A percentile compares a stretch with the other conserved stretches of the same genome.
Evolutionary conservation across 257 asterid genomes (phyloP).

Genomic region (Voacanga thouarsii): DNA sequence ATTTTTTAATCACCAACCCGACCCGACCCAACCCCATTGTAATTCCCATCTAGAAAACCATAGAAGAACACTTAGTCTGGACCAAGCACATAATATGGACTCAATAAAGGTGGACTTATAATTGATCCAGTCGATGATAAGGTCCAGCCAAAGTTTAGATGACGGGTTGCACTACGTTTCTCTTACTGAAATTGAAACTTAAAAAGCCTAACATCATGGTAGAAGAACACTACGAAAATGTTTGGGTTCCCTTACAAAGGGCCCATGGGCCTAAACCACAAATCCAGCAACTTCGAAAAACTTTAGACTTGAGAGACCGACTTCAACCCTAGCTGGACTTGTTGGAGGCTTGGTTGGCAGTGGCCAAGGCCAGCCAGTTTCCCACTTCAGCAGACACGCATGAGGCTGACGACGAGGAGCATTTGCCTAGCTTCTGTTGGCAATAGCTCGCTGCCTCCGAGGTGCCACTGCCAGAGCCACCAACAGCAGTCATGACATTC

Average conservation of each 20-base stretch:
- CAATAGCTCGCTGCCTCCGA: constrained; percentile 12
- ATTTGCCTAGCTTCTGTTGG: constrained; percentile 24
- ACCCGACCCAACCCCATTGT: no score
- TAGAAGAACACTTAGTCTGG: no score
- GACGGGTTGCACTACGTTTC: neutral
- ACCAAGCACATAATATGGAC: no score
- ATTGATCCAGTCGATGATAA: neutral
- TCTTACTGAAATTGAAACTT: neutral
- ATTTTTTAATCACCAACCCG: no score
- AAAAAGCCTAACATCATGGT: neutral
- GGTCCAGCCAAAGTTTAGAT: neutral
- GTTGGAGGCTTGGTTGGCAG: constrained; percentile 44
- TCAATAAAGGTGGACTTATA: neutral
- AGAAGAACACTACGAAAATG: neutral
- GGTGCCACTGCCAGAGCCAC: constrained; percentile 13
- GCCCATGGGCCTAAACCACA: neutral
- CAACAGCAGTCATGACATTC: constrained; percentile 5
- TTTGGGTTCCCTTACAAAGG: neutral
- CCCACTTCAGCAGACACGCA: constrained; percentile 35
- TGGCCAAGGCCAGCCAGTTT: constrained; percentile 65
- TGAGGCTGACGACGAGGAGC: constrained; percentile 41
- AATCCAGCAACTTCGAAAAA: neutral
- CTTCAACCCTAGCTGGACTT: constrained; percentile 41
- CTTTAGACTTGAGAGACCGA: neutral
- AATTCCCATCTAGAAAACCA: no score